Evolutionary conservation across 2,329 filamentous ascomycete species (phyloP), one percentile per base, ranked within the genome.

Genomic region (Arachnomyces sp.): DNA sequence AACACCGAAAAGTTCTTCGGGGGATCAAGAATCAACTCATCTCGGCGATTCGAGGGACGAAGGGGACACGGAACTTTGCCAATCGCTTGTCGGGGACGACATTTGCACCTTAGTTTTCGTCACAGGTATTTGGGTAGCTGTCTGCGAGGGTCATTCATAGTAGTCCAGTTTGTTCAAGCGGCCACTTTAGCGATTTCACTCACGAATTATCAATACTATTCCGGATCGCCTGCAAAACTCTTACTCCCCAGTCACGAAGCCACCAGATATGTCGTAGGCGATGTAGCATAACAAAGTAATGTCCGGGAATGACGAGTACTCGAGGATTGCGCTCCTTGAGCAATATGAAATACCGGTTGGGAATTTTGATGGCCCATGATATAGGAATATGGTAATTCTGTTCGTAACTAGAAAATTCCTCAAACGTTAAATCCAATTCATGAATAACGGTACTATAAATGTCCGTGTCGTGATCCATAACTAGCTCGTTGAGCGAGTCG

Each of bases 201-300:
- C 53, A 60, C 34, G 55, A 50, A 3, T 45, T 30, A 15, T 51
- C 52, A n/a, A 63, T 35, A 15, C 38, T 34, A 29, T 51, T 46
- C 11, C 53, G 53, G 16, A 84, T 70, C 14, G 80, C 79, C 54
- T 77, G 73, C 12, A 86, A 75, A 50, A 86, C 77, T 40, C 77
- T 73, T 12, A 74, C 72, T 6, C 80, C 74, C 52, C 83, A 80
- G 30, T 81, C 79, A 14, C 78, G 71, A 18, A 85, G 64, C 82
- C 82, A 86, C 82, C 82, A 86, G 12, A 79, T 65, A 12, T 68
- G 59, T 44, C 81, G 74, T 46, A 82, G 66, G 28, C 72, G 71
- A 52, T 80, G 80, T 34, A 84, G 65, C 3, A 67, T 42, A 7
- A 71, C 62, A 0, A 61, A 61, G 44, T 63, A 71, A 44, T 71